phyloP scores from a whole-genome alignment of 768 basidiomycete species.

The Tremella fuciformis region DNA sequence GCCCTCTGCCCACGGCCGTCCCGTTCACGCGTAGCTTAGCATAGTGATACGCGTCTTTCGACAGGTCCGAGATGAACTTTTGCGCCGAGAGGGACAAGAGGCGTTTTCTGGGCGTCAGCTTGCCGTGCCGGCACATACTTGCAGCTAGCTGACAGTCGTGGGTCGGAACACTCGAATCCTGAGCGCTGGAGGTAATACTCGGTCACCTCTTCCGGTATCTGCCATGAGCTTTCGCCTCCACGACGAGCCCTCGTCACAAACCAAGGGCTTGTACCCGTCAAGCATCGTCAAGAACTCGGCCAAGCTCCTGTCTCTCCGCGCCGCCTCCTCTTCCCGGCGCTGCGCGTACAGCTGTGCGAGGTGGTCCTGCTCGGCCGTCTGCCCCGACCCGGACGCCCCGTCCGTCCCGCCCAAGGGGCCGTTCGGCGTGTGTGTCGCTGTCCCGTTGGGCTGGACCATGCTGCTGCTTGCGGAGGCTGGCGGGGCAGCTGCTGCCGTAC shows the following conservation, averaged over 20 bases:
- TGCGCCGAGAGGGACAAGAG: conserved; percentile 92
- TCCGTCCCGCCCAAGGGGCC: not conserved
- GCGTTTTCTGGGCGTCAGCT: conserved; percentile 65
- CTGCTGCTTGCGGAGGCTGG: not conserved
- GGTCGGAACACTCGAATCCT: conserved; percentile 92
- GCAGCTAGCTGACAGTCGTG: conserved; percentile 67
- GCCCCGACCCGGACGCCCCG: too few relatives aligned
- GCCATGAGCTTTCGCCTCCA: not conserved
- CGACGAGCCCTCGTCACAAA: conserved; percentile 53
- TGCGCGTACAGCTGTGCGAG: conserved; percentile 32
- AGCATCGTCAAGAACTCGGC: conserved; percentile 94
- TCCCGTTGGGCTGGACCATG: not conserved
- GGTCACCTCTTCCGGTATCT: conserved; percentile 98
- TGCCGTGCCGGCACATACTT: not conserved
- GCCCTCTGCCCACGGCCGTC: conserved; percentile 31
- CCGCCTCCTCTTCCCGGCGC: conserved; percentile 52
- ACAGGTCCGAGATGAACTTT: conserved; percentile 95
- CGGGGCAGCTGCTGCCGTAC: too few relatives aligned
- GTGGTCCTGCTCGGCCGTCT: not conserved
- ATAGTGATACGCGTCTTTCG: conserved; percentile 94
- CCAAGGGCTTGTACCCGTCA: conserved; percentile 93
- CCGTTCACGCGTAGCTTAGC: conserved; percentile 89
- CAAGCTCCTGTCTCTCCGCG: conserved; percentile 80
- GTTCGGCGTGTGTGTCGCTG: not conserved
- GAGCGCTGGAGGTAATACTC: conserved; percentile 95